Evolutionary conservation across 2,329 filamentous ascomycete species (phyloP), one percentile per base, ranked within the genome.

Genomic region (Xylariaceae sp.): DNA sequence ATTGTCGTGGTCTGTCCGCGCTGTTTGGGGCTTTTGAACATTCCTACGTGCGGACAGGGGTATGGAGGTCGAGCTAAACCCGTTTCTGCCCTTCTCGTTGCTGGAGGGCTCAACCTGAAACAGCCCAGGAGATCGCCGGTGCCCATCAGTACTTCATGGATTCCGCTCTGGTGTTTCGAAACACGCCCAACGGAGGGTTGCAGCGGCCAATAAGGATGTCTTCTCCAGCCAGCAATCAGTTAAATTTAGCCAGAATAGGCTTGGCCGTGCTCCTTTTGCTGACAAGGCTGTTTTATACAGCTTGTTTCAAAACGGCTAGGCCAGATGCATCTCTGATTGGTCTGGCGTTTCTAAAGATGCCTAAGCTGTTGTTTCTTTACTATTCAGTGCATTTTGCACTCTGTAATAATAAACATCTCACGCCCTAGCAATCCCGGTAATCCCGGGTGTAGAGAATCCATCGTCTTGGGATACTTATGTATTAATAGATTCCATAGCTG

Each of bases 41-140:
- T 50, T 44, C 53, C 43, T 42, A 32, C 45, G 39, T 36, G 23
- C 36, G 50, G 30, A 39, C 48, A 29, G 32, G 36, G 36, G 21
- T 57, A 8, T 21, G 18, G 2, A 35, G 46, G 15, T 8, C 44
- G 42, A 24, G 56, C 56, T 59, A 59, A 48, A 45, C 56, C 53
- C 30, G 20, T 57, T 59, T 50, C 53, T 32, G 40, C 44, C 20
- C 11, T n/a, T 16, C 30, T 46, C 56, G 49, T 54, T 39, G 45
- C 43, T 57, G 46, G 52, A 64, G 57, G 65, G 60, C 60, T 63
- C 57, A 66, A 67, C 65, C 63, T 67, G 65, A 67, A 67, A 67
- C 65, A 58, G 52, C 47, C 50, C 53, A 53, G 58, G 59, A 62
- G 62, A 60, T 60, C 64, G 59, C 58, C 60, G 41, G n/a, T 46